Base-by-base conservation (phyloP, 805 yeast genomes). In the Myxozyma sirexii region DNA sequence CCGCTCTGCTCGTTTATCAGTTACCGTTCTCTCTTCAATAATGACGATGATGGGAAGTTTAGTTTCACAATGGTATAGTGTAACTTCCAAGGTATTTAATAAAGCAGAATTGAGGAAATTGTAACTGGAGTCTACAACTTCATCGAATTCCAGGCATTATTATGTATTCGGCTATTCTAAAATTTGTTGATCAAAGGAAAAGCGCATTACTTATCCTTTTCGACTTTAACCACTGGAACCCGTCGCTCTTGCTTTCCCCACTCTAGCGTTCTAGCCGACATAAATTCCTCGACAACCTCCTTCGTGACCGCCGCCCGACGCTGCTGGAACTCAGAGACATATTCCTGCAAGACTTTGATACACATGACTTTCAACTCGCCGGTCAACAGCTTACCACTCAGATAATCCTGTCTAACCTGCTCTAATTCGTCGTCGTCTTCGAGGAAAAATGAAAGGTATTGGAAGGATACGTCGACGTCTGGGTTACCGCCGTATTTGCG, bases 321-420 rank as follows among this genome's bases (percentile, higher is more conserved):
- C 58, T 80, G 88, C 79, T 94, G 99, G 82, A 92, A 94, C 19
- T 75, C 86, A 56, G 79, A 80, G 33, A 94, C 96, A 70, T 87
- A 89, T 64, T 83, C 83, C 74, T 88, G 94, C 69, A 94, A 79
- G 17, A 84, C 84, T 57, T 84, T 87, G 71, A 89, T 89, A 75
- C 97, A 90, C 62, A 84, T 79, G 67, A 88, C 85, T 81, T 94
- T 94, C 86, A 94, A 82, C 76, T 94, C 98, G 65, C 98, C 97
- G 42, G 96, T 88, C 67, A 93, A 79, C 59, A 94, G 74, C 62
- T 88, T 91, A 63, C 99, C 99, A 52, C 79, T 75, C 72, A 79
- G 84, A 77, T 94, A 94, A 42, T 80, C 82, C 41, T 82, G 80
- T 59, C 84, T 82, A 68, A 86, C 77, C 48, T 80, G 76, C 56